Evolutionary conservation across 2,329 filamentous ascomycete genomes (phyloP).

Genomic region (Paramyrothecium roridum): DNA sequence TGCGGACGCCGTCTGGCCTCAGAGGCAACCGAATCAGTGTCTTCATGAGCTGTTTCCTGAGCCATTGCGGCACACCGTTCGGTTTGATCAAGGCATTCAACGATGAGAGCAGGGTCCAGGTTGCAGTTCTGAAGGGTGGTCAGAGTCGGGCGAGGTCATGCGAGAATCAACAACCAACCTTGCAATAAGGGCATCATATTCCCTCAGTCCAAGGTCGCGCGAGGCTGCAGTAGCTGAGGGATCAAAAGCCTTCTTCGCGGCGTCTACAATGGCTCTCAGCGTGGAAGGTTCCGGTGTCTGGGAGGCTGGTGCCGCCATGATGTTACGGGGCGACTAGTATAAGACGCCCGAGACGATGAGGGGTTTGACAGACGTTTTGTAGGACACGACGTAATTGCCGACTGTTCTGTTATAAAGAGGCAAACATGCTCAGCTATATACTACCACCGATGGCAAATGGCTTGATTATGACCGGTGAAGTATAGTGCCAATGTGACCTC

Average conservation of each 20-base stretch:
- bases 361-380: neutral
- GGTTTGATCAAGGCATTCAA: slow-evolving; percentile 64
- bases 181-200: slow-evolving; percentile 46
- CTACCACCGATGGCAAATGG: neutral
- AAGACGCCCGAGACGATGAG: too few species aligned
- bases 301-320: neutral
- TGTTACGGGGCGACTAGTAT: neutral
- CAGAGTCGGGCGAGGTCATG: slow-evolving; percentile 5
- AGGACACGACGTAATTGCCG: neutral
- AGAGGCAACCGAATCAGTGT: slow-evolving; percentile 60
- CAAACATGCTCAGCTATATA: neutral
- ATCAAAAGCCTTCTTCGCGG: slow-evolving; percentile 47
- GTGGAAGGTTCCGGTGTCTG: neutral
- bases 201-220: slow-evolving; percentile 28
- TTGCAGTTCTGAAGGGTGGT: slow-evolving; percentile 22
- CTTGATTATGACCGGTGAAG: slow-evolving; percentile 11
- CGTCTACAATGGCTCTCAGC: slow-evolving; percentile 29
- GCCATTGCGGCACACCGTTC: slow-evolving; percentile 53
- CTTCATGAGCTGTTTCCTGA: slow-evolving; percentile 54
- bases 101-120: slow-evolving; percentile 55
- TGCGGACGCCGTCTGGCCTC: slow-evolving; percentile 60
- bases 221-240: slow-evolving; percentile 32
- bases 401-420: neutral
- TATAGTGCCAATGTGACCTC: neutral
- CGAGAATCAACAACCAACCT: slow-evolving; percentile 32